phyloP scores from a whole-genome alignment of 2,329 filamentous ascomycete genomes.

The Nakataea oryzae region DNA sequence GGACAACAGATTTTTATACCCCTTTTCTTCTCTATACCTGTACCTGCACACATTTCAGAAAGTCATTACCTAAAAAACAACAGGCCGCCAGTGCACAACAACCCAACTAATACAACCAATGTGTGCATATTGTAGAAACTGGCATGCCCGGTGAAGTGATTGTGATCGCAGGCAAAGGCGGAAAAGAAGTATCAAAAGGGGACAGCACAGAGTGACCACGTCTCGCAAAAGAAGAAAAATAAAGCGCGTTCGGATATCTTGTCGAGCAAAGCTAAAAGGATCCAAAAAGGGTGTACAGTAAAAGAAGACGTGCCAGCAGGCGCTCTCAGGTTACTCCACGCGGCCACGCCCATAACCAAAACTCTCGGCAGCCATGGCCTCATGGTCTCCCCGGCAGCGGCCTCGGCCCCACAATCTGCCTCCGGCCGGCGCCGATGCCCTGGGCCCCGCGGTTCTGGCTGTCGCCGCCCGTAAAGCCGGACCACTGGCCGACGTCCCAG shows the following conservation, averaged over 20 bases:
- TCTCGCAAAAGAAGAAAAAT: not conserved
- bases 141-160: too few relatives aligned
- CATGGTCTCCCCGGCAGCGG: conserved; percentile 40
- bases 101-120: not conserved
- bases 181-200: too few relatives aligned
- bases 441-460: conserved; percentile 56
- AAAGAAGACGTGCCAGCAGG: not conserved
- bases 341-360: not conserved
- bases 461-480: conserved; percentile 65
- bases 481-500: conserved; percentile 71
- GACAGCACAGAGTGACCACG: too few relatives aligned
- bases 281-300: not conserved
- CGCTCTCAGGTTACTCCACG: not conserved
- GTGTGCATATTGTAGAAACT: not conserved
- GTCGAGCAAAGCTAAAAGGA: not conserved
- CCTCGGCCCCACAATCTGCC: conserved; percentile 72
- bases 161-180: too few relatives aligned
- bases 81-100: not conserved
- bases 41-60: not conserved
- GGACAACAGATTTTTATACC: not conserved
- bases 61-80: not conserved
- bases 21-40: not conserved
- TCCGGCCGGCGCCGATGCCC: conserved; percentile 58
- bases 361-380: not conserved
- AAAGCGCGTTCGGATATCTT: not conserved